A percentile compares a stretch with the other conserved stretches of the same genome.
phyloP scores from a whole-genome alignment of 2,329 filamentous ascomycete genomes.

The Alternaria metachromatica region DNA sequence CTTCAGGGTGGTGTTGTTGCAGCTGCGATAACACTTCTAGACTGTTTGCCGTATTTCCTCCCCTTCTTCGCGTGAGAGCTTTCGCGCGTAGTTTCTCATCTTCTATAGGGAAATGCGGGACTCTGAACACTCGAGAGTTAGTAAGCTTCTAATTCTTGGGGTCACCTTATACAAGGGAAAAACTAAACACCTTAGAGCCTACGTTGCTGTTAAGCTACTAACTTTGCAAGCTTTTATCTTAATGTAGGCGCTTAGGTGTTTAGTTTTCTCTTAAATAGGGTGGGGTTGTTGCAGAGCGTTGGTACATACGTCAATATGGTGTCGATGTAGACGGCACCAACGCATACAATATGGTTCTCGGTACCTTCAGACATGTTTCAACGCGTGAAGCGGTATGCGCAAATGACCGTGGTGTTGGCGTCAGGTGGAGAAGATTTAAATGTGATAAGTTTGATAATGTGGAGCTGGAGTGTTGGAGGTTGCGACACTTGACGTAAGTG shows the following conservation, averaged over 20 bases:
- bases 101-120: constrained; percentile 71
- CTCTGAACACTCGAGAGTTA: constrained; percentile 50
- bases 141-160: neutral
- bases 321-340: constrained; percentile 74
- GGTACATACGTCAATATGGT: constrained; percentile 57
- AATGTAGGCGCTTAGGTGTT: no score
- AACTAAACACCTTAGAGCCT: no score
- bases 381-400: neutral
- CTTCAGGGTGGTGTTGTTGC: constrained; percentile 4
- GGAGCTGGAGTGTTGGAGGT: constrained; percentile 5
- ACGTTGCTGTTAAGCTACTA: no score
- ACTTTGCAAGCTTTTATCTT: no score
- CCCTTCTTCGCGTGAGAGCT: constrained; percentile 64
- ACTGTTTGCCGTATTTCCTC: constrained; percentile 76
- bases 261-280: no score
- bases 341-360: constrained; percentile 62
- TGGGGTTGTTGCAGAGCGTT: neutral
- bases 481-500: constrained; percentile 6
- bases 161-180: no score
- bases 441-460: constrained; percentile 1
- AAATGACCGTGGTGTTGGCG: neutral
- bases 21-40: constrained; percentile 73
- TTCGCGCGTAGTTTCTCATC: constrained; percentile 76
- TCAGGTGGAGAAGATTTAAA: neutral
- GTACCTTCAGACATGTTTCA: neutral